Evolutionary conservation across 139 green algal species (phyloP), one percentile per base, ranked within the genome.

Genomic region (Coccomyxa sp.): DNA sequence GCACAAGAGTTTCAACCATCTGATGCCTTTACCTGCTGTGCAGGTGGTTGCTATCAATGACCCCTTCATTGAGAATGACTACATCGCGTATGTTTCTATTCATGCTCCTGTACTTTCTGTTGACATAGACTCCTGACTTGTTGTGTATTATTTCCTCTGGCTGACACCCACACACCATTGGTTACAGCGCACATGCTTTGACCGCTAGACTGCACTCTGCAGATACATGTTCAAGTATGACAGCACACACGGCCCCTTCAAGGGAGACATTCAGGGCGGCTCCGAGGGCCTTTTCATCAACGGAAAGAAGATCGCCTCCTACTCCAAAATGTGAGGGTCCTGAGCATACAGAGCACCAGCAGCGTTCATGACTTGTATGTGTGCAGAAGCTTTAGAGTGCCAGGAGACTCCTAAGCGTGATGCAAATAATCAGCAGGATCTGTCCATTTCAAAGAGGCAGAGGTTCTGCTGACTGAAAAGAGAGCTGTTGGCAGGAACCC

Each of bases 11-110:
- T 51, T 51, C 38, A 7, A 11, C 38, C 14, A 74, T 25, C 17
- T n/a, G 78, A 25, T 67, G 63, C 67, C 14, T 78, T 23, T 59
- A n/a, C n/a, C n/a, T 79, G 32, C 58, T 31, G 32, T 81, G n/a
- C 38, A 59, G 78, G 71, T 88, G 60, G 90, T 95, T 27, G 94
- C 93, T 10, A 90, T 97, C 83, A 98, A 98, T 82, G 95, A 98
- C 82, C 95, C 95, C 45, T 98, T 98, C 88, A 93, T 98, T 76
- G 89, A 95, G 58, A 83, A 66, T 0, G 79, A 87, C 38, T 92
- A 90, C 78, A 91, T 89, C 83, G 81, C 83, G 21, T 88, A 83
- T 67, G 67, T 86, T 59, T 63, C 45, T 38, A 66, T 79, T 79
- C 31, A 58, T 25, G 58, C 30, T 86, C 60, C 13, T 25, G 66